Evolutionary conservation across 148 eudicot species (phyloP).

Genomic region (Rhododendron williamsianum): DNA sequence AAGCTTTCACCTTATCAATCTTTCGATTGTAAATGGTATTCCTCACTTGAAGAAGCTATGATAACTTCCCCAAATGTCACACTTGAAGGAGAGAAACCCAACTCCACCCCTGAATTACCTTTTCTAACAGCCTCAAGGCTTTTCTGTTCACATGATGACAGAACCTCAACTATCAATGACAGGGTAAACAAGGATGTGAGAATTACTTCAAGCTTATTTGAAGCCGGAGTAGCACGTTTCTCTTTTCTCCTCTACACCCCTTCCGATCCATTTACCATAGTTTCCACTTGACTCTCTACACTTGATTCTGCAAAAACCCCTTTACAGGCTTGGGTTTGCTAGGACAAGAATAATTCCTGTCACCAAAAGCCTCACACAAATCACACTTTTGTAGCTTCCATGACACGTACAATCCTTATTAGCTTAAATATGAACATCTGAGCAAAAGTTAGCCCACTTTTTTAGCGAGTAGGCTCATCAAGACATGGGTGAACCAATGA

Average conservation of each 20-base stretch:
- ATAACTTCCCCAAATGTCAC: not conserved
- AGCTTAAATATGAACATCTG: not conserved
- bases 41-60: not conserved
- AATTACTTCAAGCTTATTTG: not conserved
- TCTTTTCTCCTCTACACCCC: not conserved
- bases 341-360: not conserved
- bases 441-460: not conserved
- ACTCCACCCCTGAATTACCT: not conserved
- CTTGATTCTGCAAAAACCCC: not conserved
- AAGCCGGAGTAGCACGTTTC: not conserved
- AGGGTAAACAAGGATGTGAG: not conserved
- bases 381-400: not conserved
- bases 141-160: not conserved
- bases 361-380: not conserved
- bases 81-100: not conserved
- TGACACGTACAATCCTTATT: not conserved
- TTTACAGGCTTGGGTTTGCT: not conserved
- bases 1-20: not conserved
- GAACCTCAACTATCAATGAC: not conserved
- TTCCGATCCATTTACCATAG: not conserved
- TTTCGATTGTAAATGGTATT: not conserved
- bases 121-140: not conserved
- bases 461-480: not conserved
- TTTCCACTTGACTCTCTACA: not conserved
- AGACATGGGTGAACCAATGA: not conserved